Evolutionary conservation across 352 stramenopile species (phyloP), one percentile per base, ranked within the genome.

Genomic region (Pythium graminicola): DNA sequence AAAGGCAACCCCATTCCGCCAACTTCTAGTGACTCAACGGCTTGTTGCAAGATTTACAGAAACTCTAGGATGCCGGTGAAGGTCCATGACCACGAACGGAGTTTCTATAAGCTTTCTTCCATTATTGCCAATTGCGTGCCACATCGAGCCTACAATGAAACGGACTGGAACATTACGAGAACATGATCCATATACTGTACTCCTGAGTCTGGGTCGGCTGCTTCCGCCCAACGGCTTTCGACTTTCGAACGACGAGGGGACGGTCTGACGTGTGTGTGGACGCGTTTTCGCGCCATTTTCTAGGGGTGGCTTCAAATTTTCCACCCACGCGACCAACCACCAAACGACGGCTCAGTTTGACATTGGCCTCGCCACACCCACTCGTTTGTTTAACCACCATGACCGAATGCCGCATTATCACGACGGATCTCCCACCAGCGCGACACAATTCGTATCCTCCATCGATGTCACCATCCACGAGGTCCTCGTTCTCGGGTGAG

Each of bases 241-340:
- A 36, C 31, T 36, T 36, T 36, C 31, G 8, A 36, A 9, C 31
- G 31, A 36, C 31, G 8, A 9, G 31, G 14, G 8, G 31, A 14
- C 9, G 8, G 8, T 14, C 29, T 59, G 41, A 32, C 42, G 32
- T 50, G 35, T 23, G 35, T 22, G 54, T 14, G 53, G 4, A n/a
- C 29, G n/a, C 24, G 10, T 50, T 52, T 59, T 59, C 51, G 51
- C 54, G 54, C 54, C 54, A 54, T 54, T 50, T 62, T 50, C 38
- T 14, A 20, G 23, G 6, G 40, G 44, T 19, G 46, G 54, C 43
- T 62, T 55, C 45, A 62, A 62, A 62, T 47, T 51, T 43, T 46
- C 20, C 48, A 62, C 43, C 33, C 53, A 27, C 41, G 9, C 40
- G 31, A 14, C 14, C 31, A 14, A 14, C 14, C 31, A 14, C 31